Conservation (phyloP, 2,329 filamentous ascomycete genomes). For the Ploettnerulaceae sp. region DNA sequence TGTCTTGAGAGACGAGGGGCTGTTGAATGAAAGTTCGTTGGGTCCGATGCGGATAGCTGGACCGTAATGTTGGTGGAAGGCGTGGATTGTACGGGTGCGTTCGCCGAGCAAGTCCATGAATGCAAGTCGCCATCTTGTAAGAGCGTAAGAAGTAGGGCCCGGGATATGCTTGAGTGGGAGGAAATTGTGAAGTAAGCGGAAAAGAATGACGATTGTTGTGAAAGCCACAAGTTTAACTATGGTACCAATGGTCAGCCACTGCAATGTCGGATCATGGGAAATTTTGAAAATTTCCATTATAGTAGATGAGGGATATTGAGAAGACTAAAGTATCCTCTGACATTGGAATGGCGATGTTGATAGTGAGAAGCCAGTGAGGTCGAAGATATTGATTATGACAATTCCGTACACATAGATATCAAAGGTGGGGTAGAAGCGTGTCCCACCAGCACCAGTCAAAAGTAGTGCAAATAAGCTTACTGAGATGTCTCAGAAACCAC, state of each 20-base stretch:
- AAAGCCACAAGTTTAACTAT: not conserved
- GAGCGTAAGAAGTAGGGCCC: constrained; percentile 18
- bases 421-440: too few relatives aligned
- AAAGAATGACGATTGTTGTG: not conserved
- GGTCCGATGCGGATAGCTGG: constrained; percentile 29
- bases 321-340: too few relatives aligned
- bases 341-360: too few relatives aligned
- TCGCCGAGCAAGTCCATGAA: constrained; percentile 19
- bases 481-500: too few relatives aligned
- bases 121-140: constrained; percentile 21
- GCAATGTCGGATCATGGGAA: too few relatives aligned
- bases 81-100: constrained; percentile 17
- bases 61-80: constrained; percentile 20
- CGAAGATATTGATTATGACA: too few relatives aligned
- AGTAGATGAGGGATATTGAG: too few relatives aligned
- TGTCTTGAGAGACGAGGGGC: constrained; percentile 42
- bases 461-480: too few relatives aligned
- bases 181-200: constrained; percentile 4
- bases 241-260: not conserved
- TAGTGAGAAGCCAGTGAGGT: too few relatives aligned
- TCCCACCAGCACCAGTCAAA: too few relatives aligned
- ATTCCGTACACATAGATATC: too few relatives aligned
- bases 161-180: constrained; percentile 13
- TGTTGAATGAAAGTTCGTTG: constrained; percentile 34
- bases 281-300: too few relatives aligned